phyloP scores from a whole-genome alignment of 768 basidiomycete species.

The Gloeopeniophorella convolvens region DNA sequence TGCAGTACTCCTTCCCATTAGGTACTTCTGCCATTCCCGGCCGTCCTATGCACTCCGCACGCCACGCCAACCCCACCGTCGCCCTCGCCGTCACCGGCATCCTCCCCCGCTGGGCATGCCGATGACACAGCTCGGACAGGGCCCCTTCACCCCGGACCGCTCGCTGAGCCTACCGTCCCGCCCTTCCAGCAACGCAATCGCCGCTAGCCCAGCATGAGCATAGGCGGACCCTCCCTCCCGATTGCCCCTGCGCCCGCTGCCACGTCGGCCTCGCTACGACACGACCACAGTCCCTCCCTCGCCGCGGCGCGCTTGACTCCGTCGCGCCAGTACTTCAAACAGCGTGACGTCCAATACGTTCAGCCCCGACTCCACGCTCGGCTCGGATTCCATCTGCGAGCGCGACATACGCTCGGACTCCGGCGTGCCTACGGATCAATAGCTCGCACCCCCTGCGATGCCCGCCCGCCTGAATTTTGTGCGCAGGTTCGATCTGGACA shows the following conservation, averaged over 20 bases:
- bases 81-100: constrained; percentile 58
- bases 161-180: too few species aligned
- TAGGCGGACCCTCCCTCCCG: too few species aligned
- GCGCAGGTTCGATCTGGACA: constrained; percentile 76
- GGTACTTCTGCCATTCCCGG: constrained; percentile 44
- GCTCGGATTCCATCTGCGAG: constrained; percentile 35
- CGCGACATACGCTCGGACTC: constrained; percentile 44
- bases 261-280: too few species aligned
- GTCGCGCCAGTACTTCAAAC: constrained; percentile 31
- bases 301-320: constrained; percentile 38
- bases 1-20: constrained; percentile 70
- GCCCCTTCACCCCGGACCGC: constrained; percentile 47
- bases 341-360: constrained; percentile 57
- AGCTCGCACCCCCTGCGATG: constrained; percentile 37
- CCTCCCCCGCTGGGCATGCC: constrained; percentile 48
- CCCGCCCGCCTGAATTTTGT: constrained; percentile 57
- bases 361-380: constrained; percentile 48
- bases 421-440: constrained; percentile 45
- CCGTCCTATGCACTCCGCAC: constrained; percentile 40
- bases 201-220: too few species aligned
- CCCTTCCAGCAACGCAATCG: too few species aligned
- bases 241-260: too few species aligned
- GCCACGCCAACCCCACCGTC: constrained; percentile 55
- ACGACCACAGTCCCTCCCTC: too few species aligned
- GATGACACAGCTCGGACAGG: too few species aligned